These are phyloP conservation scores for Suhomyces panamericanus DNA, from an alignment of 1,139 yeast genomes.

Conservation along the genomic window DNA sequence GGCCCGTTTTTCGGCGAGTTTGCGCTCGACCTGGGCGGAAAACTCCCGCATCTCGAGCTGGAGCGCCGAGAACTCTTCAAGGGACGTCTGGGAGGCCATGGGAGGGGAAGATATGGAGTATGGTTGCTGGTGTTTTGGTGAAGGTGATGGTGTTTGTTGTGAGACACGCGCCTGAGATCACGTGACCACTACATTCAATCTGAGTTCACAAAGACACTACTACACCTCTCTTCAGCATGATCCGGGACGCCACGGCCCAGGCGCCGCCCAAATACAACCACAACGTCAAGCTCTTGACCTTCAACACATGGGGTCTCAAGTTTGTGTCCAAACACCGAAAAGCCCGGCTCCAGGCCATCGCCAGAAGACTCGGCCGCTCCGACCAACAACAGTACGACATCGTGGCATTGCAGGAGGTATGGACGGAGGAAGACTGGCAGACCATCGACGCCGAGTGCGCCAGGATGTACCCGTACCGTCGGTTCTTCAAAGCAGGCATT, in stretches of 20 bases:
- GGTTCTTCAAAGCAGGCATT: slow-evolving; percentile 80
- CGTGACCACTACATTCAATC: neutral
- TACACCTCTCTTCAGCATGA: neutral
- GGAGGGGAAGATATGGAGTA: neutral
- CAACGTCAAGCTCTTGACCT: slow-evolving; percentile 47
- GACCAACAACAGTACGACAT: slow-evolving; percentile 64
- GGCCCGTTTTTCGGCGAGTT: slow-evolving; percentile 28
- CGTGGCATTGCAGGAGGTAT: slow-evolving; percentile 87
- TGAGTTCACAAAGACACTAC: no score
- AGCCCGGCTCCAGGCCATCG: slow-evolving; percentile 71
- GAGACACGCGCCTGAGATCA: slow-evolving; percentile 2
- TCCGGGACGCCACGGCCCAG: neutral
- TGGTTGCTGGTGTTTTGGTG: neutral
- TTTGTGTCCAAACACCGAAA: slow-evolving; percentile 69
- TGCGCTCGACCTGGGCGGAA: slow-evolving; percentile 26
- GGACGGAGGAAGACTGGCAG: slow-evolving; percentile 87
- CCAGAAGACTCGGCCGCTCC: slow-evolving; percentile 56
- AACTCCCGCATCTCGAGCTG: slow-evolving; percentile 35
- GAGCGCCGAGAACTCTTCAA: slow-evolving; percentile 30
- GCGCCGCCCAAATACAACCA: slow-evolving; percentile 5
- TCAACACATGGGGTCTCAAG: slow-evolving; percentile 89
- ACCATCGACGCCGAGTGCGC: slow-evolving; percentile 51
- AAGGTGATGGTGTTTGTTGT: slow-evolving; percentile 2
- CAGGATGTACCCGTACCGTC: slow-evolving; percentile 57
- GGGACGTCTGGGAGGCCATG: slow-evolving; percentile 14